A percentile compares a stretch with the other conserved stretches of the same genome.
These are phyloP conservation scores for Penicillium cinerascens DNA, from an alignment of 495 filamentous ascomycete genomes.

Conservation along the genomic window DNA sequence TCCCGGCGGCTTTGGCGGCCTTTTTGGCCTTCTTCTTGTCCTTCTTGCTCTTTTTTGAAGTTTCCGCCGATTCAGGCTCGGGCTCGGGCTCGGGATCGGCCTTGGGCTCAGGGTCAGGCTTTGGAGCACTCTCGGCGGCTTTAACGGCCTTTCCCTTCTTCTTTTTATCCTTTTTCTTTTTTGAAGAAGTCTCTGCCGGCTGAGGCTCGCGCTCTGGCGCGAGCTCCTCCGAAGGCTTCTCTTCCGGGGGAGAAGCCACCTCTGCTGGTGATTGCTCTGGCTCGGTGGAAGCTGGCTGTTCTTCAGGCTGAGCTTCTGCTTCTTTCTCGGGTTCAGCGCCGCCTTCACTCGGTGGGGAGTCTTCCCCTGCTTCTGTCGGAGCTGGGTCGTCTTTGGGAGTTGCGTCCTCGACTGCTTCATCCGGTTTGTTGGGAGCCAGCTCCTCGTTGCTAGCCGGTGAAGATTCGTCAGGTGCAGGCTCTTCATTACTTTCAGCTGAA, in stretches of 20 bases:
- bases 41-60: constrained; percentile 1
- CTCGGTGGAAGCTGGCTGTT: neutral
- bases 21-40: neutral
- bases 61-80: neutral
- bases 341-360: neutral
- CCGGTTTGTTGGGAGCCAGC: constrained; percentile 4
- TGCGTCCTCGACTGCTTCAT: constrained; percentile 2
- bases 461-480: neutral
- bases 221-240: neutral
- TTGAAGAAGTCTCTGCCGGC: neutral
- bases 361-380: constrained; percentile 10
- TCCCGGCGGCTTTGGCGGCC: constrained; percentile 1
- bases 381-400: constrained; percentile 12
- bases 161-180: constrained; percentile 1
- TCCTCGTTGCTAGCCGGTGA: constrained; percentile 5
- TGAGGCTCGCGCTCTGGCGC: neutral
- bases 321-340: constrained; percentile 4
- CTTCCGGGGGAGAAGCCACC: neutral
- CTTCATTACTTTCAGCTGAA: constrained; percentile 8
- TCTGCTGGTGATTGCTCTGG: neutral
- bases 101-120: neutral
- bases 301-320: constrained; percentile 1
- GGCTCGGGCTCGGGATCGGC: constrained; percentile 1
- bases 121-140: neutral
- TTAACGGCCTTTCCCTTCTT: constrained; percentile 7